Evolutionary conservation across 495 filamentous ascomycete species (phyloP).

Genomic region (Pyrenopolyporus hunteri): DNA sequence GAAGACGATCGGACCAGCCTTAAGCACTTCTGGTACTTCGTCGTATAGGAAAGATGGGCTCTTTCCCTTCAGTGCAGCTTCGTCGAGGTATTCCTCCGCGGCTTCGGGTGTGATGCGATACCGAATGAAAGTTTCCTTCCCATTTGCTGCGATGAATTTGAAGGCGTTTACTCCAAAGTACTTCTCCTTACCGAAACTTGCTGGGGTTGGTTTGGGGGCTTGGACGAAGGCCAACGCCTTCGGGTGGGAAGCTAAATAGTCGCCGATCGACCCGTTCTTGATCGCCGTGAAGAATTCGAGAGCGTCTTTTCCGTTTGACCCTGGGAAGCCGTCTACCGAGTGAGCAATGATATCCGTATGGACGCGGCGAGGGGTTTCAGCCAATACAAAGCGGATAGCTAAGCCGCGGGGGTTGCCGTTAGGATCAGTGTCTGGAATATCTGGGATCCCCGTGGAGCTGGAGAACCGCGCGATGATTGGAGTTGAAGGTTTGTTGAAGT

Average conservation of each 20-base stretch:
- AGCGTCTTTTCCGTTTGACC: conserved; percentile 54
- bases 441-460: conserved; percentile 57
- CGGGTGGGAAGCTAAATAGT: conserved; percentile 52
- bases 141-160: conserved; percentile 51
- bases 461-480: conserved; percentile 60
- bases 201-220: conserved; percentile 55
- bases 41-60: conserved; percentile 51
- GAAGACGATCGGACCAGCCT: conserved; percentile 46
- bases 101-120: conserved; percentile 52
- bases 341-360: conserved; percentile 64
- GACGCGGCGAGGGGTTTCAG: conserved; percentile 45
- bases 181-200: conserved; percentile 51
- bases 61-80: conserved; percentile 42
- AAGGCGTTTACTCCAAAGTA: conserved; percentile 59
- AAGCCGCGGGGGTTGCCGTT: conserved; percentile 57
- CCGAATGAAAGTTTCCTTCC: conserved; percentile 52
- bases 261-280: conserved; percentile 41
- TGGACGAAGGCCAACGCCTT: conserved; percentile 52
- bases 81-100: conserved; percentile 46
- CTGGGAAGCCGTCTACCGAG: conserved; percentile 56
- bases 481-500: conserved; percentile 55
- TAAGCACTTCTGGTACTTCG: conserved; percentile 45
- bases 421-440: conserved; percentile 57
- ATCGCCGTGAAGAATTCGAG: conserved; percentile 54
- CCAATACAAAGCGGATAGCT: conserved; percentile 56